phyloP scores from a whole-genome alignment of 163 green algal species.

The Chloromonas sp. region DNA sequence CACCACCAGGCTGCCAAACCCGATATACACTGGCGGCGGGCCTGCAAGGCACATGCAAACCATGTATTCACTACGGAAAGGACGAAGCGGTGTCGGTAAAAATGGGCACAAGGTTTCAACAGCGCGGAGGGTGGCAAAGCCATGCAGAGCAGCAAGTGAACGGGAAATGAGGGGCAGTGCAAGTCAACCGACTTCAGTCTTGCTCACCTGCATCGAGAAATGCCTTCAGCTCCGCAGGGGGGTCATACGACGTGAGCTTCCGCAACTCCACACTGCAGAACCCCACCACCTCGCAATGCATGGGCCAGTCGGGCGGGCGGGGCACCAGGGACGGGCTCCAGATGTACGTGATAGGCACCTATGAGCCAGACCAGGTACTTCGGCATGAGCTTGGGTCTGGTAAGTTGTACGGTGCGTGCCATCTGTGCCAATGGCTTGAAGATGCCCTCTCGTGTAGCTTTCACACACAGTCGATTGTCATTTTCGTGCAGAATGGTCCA shows the following conservation, averaged over 20 bases:
- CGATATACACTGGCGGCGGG: constrained; percentile 55
- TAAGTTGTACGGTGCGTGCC: not conserved
- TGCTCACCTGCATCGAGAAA: constrained; percentile 38
- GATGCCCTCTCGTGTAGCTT: too few species aligned
- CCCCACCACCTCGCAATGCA: constrained; percentile 51
- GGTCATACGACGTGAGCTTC: constrained; percentile 29
- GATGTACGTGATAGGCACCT: constrained; percentile 51
- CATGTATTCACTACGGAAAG: not conserved
- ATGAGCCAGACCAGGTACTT: not conserved
- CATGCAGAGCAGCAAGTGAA: not conserved
- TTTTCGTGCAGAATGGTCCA: not conserved
- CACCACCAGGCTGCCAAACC: constrained; percentile 61
- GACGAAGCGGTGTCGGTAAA: not conserved
- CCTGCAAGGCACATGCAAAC: constrained; percentile 8
- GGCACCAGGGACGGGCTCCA: constrained; percentile 52
- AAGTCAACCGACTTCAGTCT: not conserved
- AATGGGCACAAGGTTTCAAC: not conserved
- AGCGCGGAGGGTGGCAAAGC: not conserved
- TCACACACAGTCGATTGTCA: too few species aligned
- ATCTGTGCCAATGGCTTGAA: too few species aligned
- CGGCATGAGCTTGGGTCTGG: not conserved
- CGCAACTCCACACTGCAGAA: constrained; percentile 57
- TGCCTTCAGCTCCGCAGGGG: constrained; percentile 34
- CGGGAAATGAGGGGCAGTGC: not conserved
- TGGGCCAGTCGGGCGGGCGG: constrained; percentile 58